Conservation (phyloP, 352 stramenopile species). For the Elongisporangium prolatum region DNA sequence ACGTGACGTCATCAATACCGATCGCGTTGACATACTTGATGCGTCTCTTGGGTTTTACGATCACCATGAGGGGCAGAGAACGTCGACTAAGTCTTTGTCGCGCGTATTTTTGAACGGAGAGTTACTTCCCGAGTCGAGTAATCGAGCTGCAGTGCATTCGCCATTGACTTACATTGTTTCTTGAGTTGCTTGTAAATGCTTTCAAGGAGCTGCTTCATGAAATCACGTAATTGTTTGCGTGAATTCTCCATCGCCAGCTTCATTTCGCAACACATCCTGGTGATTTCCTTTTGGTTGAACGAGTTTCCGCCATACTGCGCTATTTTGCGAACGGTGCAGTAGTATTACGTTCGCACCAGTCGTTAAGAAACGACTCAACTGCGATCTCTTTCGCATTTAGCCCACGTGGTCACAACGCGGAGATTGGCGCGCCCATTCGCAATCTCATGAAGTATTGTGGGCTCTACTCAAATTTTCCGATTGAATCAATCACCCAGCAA, state of each 20-base stretch:
- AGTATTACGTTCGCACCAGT: background rate
- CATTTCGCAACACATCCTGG: background rate
- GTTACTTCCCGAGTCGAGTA: too few relatives aligned
- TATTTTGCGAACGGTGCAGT: background rate
- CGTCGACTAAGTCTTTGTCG: too few relatives aligned
- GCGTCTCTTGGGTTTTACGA: too few relatives aligned
- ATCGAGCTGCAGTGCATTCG: background rate
- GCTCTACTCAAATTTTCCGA: too few relatives aligned
- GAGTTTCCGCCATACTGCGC: background rate
- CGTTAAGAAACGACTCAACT: background rate
- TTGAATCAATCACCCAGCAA: too few relatives aligned
- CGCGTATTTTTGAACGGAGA: too few relatives aligned
- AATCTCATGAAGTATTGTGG: background rate
- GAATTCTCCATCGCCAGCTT: background rate
- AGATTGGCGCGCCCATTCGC: background rate
- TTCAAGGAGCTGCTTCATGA: background rate
- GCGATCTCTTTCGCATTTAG: background rate
- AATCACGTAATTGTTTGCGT: background rate
- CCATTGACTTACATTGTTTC: background rate
- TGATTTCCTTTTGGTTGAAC: background rate
- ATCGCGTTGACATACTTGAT: too few relatives aligned
- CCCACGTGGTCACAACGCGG: background rate
- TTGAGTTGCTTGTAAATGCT: background rate
- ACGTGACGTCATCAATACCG: too few relatives aligned
- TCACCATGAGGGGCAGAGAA: too few relatives aligned